Evolutionary conservation across 2,329 filamentous ascomycete genomes (phyloP).

Genomic region (Rhynchosporium agropyri): DNA sequence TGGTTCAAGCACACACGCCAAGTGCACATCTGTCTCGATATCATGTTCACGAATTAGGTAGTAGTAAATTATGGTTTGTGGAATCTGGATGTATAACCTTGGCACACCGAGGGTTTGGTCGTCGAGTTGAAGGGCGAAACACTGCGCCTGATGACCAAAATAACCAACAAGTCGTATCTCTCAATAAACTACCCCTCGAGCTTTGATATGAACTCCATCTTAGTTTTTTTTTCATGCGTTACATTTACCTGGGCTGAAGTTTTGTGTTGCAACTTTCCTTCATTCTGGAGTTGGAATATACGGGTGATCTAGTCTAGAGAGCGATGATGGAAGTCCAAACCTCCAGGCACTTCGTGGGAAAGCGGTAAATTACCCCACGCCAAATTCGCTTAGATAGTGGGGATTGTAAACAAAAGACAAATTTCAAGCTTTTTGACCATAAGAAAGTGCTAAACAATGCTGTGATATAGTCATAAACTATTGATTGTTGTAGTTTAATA

Average conservation of each 20-base stretch:
- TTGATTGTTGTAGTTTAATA: too few relatives aligned
- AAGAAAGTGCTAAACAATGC: not conserved
- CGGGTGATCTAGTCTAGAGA: too few relatives aligned
- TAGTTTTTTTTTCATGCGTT: too few relatives aligned
- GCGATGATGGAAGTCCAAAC: too few relatives aligned
- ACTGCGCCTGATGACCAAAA: constrained; percentile 3
- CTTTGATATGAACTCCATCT: not conserved
- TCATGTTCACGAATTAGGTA: too few relatives aligned
- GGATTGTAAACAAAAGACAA: not conserved
- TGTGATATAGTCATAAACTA: too few relatives aligned
- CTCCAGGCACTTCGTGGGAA: too few relatives aligned
- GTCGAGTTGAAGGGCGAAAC: not conserved
- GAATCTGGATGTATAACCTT: not conserved
- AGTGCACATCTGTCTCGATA: too few relatives aligned
- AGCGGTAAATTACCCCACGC: constrained; percentile 2
- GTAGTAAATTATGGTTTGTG: not conserved
- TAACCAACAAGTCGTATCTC: constrained; percentile 1
- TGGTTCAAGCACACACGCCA: too few relatives aligned
- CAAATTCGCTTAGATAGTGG: not conserved
- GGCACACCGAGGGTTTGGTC: not conserved
- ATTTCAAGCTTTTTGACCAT: not conserved
- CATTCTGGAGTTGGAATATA: too few relatives aligned
- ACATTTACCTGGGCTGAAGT: too few relatives aligned
- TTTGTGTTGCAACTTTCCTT: too few relatives aligned
- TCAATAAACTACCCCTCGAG: not conserved